phyloP scores from a whole-genome alignment of 805 yeast species.

The Starmerella davenportii region DNA sequence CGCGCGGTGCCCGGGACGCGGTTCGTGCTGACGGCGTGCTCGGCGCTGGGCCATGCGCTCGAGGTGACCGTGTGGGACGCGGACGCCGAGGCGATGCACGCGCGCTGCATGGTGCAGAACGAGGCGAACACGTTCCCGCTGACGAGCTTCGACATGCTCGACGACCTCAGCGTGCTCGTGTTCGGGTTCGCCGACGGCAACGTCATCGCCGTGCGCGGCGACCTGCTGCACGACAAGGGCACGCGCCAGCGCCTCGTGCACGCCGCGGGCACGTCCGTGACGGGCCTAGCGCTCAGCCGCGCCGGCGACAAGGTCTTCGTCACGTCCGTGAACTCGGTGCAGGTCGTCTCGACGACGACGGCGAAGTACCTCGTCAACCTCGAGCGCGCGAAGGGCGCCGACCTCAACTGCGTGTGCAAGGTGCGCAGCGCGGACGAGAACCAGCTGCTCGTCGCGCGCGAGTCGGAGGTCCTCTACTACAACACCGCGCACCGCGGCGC shows the following conservation, averaged over 20 bases:
- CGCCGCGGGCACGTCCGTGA: constrained; percentile 56
- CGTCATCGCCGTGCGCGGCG: constrained; percentile 71
- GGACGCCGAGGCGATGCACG: constrained; percentile 16
- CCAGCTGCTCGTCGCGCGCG: constrained; percentile 46
- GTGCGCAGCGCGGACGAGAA: constrained; percentile 7
- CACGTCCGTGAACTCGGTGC: constrained; percentile 52
- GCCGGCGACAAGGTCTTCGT: constrained; percentile 34
- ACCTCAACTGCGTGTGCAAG: constrained; percentile 27
- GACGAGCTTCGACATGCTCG: constrained; percentile 40
- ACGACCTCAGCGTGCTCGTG: constrained; percentile 45
- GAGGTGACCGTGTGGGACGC: constrained; percentile 59
- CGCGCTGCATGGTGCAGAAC: constrained; percentile 26
- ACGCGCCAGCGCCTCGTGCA: constrained; percentile 68
- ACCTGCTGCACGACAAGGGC: constrained; percentile 71
- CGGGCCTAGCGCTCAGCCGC: constrained; percentile 45
- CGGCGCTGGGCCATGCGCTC: constrained; percentile 52
- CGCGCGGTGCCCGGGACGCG: constrained; percentile 31
- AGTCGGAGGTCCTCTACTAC: constrained; percentile 46
- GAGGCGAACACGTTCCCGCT: constrained; percentile 67
- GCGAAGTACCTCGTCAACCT: constrained; percentile 31
- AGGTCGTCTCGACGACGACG: constrained; percentile 50
- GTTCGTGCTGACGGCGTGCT: constrained; percentile 49
- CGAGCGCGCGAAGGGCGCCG: constrained; percentile 32
- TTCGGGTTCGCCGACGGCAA: constrained; percentile 74
- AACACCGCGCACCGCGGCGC: constrained; percentile 25